phyloP scores from a whole-genome alignment of 164 flowering plant species.

The Protea cynaroides region DNA sequence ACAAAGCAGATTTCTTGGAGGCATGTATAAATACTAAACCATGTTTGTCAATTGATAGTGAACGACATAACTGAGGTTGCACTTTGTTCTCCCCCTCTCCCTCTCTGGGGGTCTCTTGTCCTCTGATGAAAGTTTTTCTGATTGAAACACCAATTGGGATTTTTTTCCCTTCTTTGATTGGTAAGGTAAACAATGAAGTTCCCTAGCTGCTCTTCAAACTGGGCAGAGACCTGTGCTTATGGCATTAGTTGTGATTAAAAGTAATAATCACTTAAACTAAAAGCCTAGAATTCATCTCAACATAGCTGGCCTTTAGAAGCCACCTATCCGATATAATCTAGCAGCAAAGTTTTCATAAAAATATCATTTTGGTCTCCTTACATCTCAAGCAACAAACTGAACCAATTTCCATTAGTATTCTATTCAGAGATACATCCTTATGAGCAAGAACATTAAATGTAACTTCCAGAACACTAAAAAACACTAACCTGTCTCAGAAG shows the following conservation, averaged over 20 bases:
- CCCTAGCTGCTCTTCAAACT: neutral
- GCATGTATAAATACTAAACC: no score
- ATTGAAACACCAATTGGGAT: no score
- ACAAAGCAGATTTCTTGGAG: no score
- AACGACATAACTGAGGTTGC: no score
- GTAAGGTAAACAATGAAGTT: neutral
- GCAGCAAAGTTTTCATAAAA: neutral
- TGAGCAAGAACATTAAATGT: neutral
- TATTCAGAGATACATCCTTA: neutral
- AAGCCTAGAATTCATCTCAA: neutral
- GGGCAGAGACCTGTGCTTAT: neutral
- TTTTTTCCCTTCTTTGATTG: neutral
- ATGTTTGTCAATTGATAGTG: no score
- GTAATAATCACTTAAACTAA: neutral
- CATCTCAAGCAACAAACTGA: neutral
- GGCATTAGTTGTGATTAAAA: neutral
- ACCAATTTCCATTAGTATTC: neutral
- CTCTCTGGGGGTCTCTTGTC: no score
- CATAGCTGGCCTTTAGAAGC: neutral
- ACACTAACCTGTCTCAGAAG: constrained; percentile 70
- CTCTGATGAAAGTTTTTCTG: no score
- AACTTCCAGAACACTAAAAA: constrained; percentile 4
- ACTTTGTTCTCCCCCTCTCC: no score
- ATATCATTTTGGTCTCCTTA: neutral
- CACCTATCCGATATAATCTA: neutral